phyloP scores from a whole-genome alignment of 495 filamentous ascomycete genomes.

The Rhizodiscina lignyota region DNA sequence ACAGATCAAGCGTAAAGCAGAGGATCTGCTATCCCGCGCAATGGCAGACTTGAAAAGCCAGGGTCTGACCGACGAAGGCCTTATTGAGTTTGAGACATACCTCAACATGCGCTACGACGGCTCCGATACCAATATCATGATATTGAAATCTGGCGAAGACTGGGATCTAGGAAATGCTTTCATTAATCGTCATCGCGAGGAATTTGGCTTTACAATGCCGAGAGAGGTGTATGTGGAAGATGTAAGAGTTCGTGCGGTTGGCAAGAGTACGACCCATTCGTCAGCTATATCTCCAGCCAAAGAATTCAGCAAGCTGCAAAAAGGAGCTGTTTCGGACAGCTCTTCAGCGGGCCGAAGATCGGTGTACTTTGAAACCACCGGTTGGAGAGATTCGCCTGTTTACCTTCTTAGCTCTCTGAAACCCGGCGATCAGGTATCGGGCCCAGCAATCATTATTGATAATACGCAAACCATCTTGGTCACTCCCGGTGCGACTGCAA shows the following conservation, averaged over 20 bases:
- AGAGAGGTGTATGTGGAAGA: too few species aligned
- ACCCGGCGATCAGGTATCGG: constrained; percentile 2
- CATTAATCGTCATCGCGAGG: too few species aligned
- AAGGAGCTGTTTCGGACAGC: constrained; percentile 7
- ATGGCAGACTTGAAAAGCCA: constrained; percentile 3
- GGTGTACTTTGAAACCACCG: constrained; percentile 6
- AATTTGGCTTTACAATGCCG: too few species aligned
- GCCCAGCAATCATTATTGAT: constrained; percentile 7
- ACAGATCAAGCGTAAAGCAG: too few species aligned
- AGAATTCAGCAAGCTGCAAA: too few species aligned
- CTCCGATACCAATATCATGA: constrained; percentile 36
- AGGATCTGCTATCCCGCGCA: constrained; percentile 3
- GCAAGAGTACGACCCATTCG: too few species aligned
- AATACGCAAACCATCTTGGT: constrained; percentile 7
- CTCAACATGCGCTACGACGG: constrained; percentile 38
- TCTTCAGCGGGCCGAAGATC: constrained; percentile 2
- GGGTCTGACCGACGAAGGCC: constrained; percentile 3
- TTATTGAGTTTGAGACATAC: constrained; percentile 23
- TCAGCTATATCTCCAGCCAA: too few species aligned
- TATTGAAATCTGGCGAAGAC: too few species aligned
- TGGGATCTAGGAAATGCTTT: too few species aligned
- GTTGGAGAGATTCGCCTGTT: constrained; percentile 3
- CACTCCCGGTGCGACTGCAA: constrained; percentile 3
- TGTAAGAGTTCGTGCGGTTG: too few species aligned
- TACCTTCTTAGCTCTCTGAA: constrained; percentile 3